A percentile compares a stretch with the other conserved stretches of the same genome.
Conservation (phyloP, 2,329 filamentous ascomycete species). For the Fusarium poae region DNA sequence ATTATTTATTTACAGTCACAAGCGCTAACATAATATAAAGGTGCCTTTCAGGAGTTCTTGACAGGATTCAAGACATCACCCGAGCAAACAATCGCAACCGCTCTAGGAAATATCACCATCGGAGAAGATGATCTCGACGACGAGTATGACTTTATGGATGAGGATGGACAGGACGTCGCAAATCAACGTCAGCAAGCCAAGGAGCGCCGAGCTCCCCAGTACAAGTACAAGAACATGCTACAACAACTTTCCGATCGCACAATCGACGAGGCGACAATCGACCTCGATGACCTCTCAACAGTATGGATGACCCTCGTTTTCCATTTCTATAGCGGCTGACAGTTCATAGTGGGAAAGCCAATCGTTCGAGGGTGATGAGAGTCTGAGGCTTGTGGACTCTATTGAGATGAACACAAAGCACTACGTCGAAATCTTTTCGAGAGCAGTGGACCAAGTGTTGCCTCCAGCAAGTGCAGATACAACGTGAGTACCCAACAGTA, state of each 20-base stretch:
- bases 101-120: conserved; percentile 86
- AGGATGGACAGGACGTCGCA: conserved; percentile 72
- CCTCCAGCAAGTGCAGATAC: conserved; percentile 82
- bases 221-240: conserved; percentile 90
- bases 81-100: conserved; percentile 79
- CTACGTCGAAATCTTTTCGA: conserved; percentile 91
- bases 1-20: conserved; percentile 6
- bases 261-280: conserved; percentile 82
- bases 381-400: conserved; percentile 81
- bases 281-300: conserved; percentile 86
- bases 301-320: conserved; percentile 62
- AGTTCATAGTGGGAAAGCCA: conserved; percentile 77
- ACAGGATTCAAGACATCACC: conserved; percentile 86
- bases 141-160: conserved; percentile 94
- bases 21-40: conserved; percentile 60
- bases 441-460: conserved; percentile 88
- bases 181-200: conserved; percentile 64
- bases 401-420: conserved; percentile 94
- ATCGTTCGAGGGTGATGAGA: conserved; percentile 65
- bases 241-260: conserved; percentile 88
- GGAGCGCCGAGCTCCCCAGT: conserved; percentile 69
- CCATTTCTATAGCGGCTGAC: conserved; percentile 37
- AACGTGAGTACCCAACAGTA: conserved; percentile 65
- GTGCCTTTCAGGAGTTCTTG: conserved; percentile 88
- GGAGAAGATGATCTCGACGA: conserved; percentile 89